Evolutionary conservation across 2,329 filamentous ascomycete species (phyloP), one percentile per base, ranked within the genome.

Genomic region (Pseudogymnoascus sp.): DNA sequence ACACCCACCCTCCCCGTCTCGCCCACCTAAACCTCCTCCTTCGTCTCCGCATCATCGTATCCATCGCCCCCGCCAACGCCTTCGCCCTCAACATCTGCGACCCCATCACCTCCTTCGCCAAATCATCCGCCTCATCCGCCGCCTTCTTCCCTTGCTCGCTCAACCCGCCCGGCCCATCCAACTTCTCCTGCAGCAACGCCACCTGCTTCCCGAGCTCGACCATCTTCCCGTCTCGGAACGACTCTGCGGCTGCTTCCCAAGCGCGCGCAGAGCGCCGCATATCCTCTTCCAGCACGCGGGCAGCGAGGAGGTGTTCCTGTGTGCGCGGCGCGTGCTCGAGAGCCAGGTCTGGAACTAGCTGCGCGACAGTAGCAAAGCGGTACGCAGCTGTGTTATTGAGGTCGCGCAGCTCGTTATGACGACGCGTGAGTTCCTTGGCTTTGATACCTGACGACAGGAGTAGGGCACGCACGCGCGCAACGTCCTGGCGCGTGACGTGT

Each of bases 361-460:
- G 28, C 62, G 58, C 74, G 63, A 60, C 65, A n/a, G 61, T 70
- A 6, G 58, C 34, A 28, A 69, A 70, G 7, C 60, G 22, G 4
- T 59, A 61, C 1, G 63, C 63, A 0, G 66, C 58, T 1, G 64
- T 60, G 11, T 54, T 62, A 22, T 59, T 60, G 3, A 72, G 59
- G 47, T 70, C 66, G 38, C 65, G 63, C n/a, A 62, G 57, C 57
- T 70, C 70, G 14, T 63, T 64, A 3, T 88, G 85, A 54, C 87
- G 83, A 3, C 85, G 81, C 28, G 80, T 79, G 60, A 97, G 89
- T 69, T 94, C 90, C 68, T 86, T 86, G 0, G 93, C 92, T 74
- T 95, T 96, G 69, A 97, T 86, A n/a, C 91, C 92, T 0, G 91
- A 90, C 64, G 87, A 89, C 20, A 96, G 78, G 39, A 96, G 82